Evolutionary conservation across 352 stramenopile species (phyloP).

Genomic region (Phytophthora brassicae): DNA sequence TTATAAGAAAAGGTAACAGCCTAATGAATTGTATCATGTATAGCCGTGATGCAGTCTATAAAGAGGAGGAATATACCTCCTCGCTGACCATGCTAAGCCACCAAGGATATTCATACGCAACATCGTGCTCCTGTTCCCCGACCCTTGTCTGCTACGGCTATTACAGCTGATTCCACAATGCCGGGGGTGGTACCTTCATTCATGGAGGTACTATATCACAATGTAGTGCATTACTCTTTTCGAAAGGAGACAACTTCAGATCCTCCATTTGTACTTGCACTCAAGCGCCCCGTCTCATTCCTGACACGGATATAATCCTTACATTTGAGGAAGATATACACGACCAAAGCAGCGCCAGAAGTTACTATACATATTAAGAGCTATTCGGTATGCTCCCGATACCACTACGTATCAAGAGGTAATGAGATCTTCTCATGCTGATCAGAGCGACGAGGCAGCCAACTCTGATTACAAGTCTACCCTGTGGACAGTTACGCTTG

Average conservation of each 20-base stretch:
- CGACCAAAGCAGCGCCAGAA: neutral
- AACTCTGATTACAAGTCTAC: conserved; percentile 10
- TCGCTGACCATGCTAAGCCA: neutral
- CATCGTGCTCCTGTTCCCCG: neutral
- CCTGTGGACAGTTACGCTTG: conserved; percentile 5
- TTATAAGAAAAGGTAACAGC: conserved; percentile 6
- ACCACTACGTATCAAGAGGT: conserved; percentile 2
- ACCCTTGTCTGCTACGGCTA: neutral
- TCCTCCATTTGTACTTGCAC: too few species aligned
- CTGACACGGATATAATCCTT: neutral
- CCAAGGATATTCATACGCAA: neutral
- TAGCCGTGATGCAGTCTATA: conserved; percentile 8
- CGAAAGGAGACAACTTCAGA: neutral
- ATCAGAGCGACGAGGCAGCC: neutral
- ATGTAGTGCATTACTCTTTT: neutral
- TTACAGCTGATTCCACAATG: neutral
- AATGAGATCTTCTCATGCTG: conserved; percentile 1
- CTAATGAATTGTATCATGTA: conserved; percentile 5
- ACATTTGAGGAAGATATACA: conserved; percentile 7
- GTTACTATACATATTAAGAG: neutral
- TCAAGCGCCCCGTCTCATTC: neutral
- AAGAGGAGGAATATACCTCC: conserved; percentile 3
- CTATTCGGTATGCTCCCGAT: conserved; percentile 9
- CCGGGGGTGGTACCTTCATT: neutral
- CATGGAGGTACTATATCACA: neutral